A percentile compares a stretch with the other conserved stretches of the same genome.
Evolutionary conservation across 495 filamentous ascomycete species (phyloP).

Genomic region (Xylaria scruposa): DNA sequence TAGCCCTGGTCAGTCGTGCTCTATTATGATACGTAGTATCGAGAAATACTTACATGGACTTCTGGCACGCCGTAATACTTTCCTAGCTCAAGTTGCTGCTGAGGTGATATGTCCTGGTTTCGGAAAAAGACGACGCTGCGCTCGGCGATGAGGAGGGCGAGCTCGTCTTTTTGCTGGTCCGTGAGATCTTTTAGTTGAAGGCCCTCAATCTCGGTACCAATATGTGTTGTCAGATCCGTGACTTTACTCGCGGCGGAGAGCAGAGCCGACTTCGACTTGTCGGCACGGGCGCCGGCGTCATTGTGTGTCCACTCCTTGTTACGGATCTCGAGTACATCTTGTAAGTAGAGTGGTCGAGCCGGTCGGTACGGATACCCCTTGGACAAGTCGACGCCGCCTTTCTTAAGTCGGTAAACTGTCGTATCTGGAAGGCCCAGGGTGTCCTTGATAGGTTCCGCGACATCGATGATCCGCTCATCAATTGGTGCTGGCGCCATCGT

Average conservation of each 20-base stretch:
- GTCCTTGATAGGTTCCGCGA: conserved; percentile 66
- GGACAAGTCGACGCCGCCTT: conserved; percentile 68
- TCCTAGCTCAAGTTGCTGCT: conserved; percentile 71
- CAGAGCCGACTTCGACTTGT: conserved; percentile 70
- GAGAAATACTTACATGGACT: conserved; percentile 62
- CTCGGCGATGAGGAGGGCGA: conserved; percentile 75
- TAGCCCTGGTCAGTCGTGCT: not conserved
- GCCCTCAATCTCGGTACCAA: conserved; percentile 75
- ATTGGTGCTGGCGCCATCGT: conserved; percentile 58
- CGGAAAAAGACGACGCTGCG: conserved; percentile 79
- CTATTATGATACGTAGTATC: not conserved
- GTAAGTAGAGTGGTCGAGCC: conserved; percentile 66
- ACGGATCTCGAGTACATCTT: conserved; percentile 70
- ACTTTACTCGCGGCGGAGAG: conserved; percentile 70
- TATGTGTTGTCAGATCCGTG: conserved; percentile 68
- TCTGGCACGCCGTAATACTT: conserved; percentile 72
- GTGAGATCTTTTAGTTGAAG: conserved; percentile 73
- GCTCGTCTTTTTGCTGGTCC: conserved; percentile 70
- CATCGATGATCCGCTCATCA: conserved; percentile 64
- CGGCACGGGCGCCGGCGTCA: conserved; percentile 69
- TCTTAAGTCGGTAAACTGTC: conserved; percentile 63
- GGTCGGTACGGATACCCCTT: conserved; percentile 73
- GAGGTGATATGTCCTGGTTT: conserved; percentile 72
- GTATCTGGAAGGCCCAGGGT: conserved; percentile 62
- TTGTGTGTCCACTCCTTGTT: conserved; percentile 62